Conservation (phyloP, 331 rosid genomes). For the Saraca asoca region DNA sequence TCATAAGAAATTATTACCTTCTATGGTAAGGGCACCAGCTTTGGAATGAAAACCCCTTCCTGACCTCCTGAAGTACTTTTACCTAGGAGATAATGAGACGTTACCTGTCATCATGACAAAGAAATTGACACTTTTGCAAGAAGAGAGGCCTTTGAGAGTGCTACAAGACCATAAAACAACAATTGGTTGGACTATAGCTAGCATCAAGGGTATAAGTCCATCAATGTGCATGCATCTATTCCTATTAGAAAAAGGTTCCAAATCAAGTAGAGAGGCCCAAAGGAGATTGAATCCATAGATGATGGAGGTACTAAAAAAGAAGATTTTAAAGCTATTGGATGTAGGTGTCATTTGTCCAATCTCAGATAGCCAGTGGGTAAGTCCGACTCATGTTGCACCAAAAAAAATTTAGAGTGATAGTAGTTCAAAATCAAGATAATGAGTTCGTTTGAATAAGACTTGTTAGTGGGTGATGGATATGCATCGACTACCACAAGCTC, state of each 20-base stretch:
- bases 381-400: not conserved
- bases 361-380: not conserved
- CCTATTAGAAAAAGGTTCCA: not conserved
- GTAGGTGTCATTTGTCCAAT: not conserved
- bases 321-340: no score
- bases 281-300: not conserved
- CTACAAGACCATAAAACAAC: not conserved
- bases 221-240: not conserved
- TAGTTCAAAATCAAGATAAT: not conserved
- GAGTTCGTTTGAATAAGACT: not conserved
- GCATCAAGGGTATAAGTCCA: not conserved
- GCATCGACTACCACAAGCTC: not conserved
- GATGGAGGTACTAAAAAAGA: not conserved
- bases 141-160: not conserved
- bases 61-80: not conserved
- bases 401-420: not conserved
- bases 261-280: no score
- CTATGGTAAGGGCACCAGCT: not conserved
- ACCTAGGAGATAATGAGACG: not conserved
- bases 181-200: not conserved
- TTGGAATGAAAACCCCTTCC: not conserved
- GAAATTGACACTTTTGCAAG: not conserved
- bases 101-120: not conserved
- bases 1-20: not conserved
- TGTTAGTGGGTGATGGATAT: not conserved